phyloP scores from a whole-genome alignment of 2,329 filamentous ascomycete species.

The Colletotrichum theobromicola region DNA sequence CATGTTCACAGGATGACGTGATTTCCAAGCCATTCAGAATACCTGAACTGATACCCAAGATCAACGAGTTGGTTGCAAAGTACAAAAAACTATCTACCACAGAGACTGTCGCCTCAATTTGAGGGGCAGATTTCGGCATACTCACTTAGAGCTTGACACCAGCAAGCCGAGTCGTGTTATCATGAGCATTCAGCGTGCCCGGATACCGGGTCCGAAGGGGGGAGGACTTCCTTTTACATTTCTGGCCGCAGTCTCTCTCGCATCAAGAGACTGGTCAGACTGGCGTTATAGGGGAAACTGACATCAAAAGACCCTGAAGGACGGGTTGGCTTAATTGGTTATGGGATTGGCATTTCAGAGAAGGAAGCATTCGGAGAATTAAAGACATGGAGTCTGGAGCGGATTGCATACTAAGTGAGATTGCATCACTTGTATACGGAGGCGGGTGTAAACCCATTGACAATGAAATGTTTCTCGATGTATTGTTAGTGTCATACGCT shows the following conservation, averaged over 20 bases:
- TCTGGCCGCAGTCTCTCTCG: not conserved
- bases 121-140: not conserved
- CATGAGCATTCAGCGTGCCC: not conserved
- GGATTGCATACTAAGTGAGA: not conserved
- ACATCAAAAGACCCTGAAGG: conserved; percentile 5
- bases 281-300: conserved; percentile 7
- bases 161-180: not conserved
- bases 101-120: not conserved
- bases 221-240: not conserved
- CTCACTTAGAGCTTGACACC: not conserved
- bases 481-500: not conserved
- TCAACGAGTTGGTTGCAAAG: conserved; percentile 59
- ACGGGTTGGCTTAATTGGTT: not conserved
- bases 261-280: not conserved
- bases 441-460: not conserved
- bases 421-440: not conserved
- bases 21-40: conserved; percentile 84
- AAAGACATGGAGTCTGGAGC: conserved; percentile 2
- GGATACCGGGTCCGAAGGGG: not conserved
- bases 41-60: conserved; percentile 71
- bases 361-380: not conserved
- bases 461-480: not conserved
- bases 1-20: conserved; percentile 64
- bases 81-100: conserved; percentile 38
- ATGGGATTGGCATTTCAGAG: not conserved